phyloP scores from a whole-genome alignment of 148 eudicot genomes.

The Rhododendron mucronatum region DNA sequence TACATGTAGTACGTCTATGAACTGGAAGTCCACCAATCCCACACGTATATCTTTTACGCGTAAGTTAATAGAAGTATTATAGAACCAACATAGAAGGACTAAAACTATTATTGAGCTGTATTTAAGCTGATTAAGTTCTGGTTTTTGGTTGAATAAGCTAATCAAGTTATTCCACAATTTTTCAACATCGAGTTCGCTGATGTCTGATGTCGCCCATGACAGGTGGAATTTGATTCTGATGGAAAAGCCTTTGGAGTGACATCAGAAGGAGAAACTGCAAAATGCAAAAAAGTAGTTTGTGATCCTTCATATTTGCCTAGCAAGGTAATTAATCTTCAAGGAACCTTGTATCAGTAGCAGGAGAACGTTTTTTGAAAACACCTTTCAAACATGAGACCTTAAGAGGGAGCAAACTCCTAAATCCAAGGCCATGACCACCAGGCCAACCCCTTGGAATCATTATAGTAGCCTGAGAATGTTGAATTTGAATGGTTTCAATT shows the following conservation, averaged over 20 bases:
- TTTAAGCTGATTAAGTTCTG: background rate
- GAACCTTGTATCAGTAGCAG: background rate
- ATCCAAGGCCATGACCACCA: too few species aligned
- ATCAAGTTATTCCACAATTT: background rate
- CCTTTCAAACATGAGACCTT: too few species aligned
- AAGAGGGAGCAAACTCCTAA: too few species aligned
- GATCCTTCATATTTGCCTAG: conserved; percentile 91
- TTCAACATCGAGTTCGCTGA: background rate
- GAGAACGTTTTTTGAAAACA: background rate
- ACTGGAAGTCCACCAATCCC: background rate
- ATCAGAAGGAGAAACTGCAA: conserved; percentile 96
- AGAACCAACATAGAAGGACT: background rate
- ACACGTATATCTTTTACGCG: too few species aligned
- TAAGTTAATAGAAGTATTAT: background rate
- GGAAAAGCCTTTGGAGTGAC: conserved; percentile 84
- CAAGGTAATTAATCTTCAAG: conserved; percentile 56
- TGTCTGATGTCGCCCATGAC: background rate
- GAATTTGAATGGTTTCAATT: background rate
- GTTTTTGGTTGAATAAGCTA: background rate
- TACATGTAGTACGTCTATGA: too few species aligned
- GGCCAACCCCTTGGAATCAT: too few species aligned
- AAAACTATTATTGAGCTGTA: background rate
- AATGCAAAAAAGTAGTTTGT: conserved; percentile 93
- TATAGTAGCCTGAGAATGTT: background rate
- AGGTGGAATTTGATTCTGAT: conserved; percentile 72